Percentiles rank a stretch among this genome's conserved stretches.
Conservation (phyloP, 2,329 filamentous ascomycete species). For the Calonectria leucothoes region DNA sequence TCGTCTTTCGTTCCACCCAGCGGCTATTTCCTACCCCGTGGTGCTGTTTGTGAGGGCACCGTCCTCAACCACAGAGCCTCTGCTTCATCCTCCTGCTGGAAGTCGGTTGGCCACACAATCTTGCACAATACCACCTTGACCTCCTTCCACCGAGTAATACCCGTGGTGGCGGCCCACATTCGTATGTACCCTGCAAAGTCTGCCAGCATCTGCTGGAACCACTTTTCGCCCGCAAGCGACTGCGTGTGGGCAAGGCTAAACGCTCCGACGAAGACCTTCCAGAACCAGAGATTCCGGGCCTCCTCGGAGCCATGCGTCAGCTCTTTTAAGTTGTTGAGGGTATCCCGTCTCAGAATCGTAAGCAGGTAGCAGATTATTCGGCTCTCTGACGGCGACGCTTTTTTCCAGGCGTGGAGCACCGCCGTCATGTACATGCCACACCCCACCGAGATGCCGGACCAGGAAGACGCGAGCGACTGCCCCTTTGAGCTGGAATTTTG, state of each 20-base stretch:
- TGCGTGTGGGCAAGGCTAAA: not conserved
- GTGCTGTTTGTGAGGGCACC: not conserved
- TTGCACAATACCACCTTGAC: not conserved
- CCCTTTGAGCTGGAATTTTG: not conserved
- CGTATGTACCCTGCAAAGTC: not conserved
- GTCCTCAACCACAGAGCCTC: not conserved
- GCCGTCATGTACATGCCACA: not conserved
- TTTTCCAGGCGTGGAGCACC: not conserved
- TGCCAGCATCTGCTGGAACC: not conserved
- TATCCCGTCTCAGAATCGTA: not conserved
- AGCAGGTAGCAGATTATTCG: not conserved
- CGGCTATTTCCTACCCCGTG: too few species aligned
- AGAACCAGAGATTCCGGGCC: not conserved
- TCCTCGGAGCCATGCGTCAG: not conserved
- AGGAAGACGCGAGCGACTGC: not conserved
- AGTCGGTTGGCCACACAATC: not conserved
- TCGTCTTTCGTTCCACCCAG: not conserved
- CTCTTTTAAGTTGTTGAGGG: not conserved
- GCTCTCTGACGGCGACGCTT: not conserved
- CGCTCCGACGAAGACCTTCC: not conserved
- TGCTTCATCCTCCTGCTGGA: not conserved
- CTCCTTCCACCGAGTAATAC: not conserved
- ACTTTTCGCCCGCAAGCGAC: not conserved
- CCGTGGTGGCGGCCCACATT: not conserved
- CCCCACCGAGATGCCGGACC: not conserved